These are phyloP conservation scores for Hypsizygus marmoreus DNA, from an alignment of 768 basidiomycete genomes.

Conservation along the genomic window DNA sequence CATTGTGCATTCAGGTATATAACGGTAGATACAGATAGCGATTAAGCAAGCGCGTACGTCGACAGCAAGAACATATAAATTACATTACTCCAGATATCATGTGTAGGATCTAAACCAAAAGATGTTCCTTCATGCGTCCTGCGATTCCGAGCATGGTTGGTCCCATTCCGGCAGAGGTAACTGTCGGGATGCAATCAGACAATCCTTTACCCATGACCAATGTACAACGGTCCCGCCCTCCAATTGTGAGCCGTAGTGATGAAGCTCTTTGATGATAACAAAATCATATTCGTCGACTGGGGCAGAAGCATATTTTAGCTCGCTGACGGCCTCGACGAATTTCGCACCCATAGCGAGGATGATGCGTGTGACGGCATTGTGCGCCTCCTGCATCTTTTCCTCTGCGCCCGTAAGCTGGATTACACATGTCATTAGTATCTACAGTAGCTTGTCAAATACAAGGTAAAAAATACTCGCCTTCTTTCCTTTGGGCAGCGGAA, in stretches of 20 bases:
- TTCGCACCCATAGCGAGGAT: conserved; percentile 78
- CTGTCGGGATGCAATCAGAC: conserved; percentile 64
- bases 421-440: conserved; percentile 10
- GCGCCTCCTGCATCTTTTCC: conserved; percentile 39
- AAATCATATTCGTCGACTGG: conserved; percentile 52
- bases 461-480: conserved; percentile 26
- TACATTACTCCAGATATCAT: conserved; percentile 1
- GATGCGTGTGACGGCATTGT: conserved; percentile 59
- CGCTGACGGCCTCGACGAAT: conserved; percentile 64
- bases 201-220: conserved; percentile 78
- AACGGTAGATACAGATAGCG: conserved; percentile 1
- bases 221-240: conserved; percentile 41
- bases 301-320: conserved; percentile 42
- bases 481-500: conserved; percentile 47
- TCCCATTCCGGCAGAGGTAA: conserved; percentile 36
- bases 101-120: not conserved
- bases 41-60: conserved; percentile 4
- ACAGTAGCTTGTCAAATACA: not conserved
- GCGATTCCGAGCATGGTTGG: conserved; percentile 12
- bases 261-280: conserved; percentile 58
- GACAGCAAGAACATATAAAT: not conserved
- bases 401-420: conserved; percentile 26
- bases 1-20: too few relatives aligned
- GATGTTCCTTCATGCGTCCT: conserved; percentile 15
- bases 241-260: conserved; percentile 29